A percentile compares a stretch with the other conserved stretches of the same genome.
phyloP scores from a whole-genome alignment of 371 early-diverging fungal genomes.

The Saksenaea oblongispora region DNA sequence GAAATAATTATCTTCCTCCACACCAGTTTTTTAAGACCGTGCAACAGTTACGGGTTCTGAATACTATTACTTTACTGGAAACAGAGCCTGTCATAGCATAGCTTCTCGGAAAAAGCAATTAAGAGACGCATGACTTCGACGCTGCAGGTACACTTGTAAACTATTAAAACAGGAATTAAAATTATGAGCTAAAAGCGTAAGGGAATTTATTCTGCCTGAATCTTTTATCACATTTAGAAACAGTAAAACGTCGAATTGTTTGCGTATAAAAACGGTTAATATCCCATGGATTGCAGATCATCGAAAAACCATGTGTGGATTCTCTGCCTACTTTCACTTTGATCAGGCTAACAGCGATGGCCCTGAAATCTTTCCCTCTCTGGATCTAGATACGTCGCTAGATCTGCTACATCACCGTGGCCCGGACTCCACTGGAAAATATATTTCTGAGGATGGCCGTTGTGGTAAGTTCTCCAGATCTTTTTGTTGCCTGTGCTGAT shows the following conservation, averaged over 20 bases:
- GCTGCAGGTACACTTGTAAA: no score
- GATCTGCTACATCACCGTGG: conserved; percentile 23
- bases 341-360: neutral
- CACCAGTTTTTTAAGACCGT: neutral
- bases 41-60: neutral
- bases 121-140: no score
- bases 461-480: conserved; percentile 14
- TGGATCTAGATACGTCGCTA: conserved; percentile 24
- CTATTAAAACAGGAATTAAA: no score
- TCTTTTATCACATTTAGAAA: neutral
- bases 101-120: neutral
- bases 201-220: neutral
- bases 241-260: neutral
- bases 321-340: conserved; percentile 24
- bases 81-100: neutral
- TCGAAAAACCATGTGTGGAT: conserved; percentile 25
- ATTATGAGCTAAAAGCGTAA: neutral
- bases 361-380: neutral
- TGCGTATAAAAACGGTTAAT: neutral
- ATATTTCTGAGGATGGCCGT: conserved; percentile 20
- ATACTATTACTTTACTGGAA: no score
- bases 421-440: conserved; percentile 22
- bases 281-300: neutral
- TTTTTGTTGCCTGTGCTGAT: neutral
- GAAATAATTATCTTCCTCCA: neutral